phyloP scores from a whole-genome alignment of 2,329 filamentous ascomycete species.

The Fusarium compactum region DNA sequence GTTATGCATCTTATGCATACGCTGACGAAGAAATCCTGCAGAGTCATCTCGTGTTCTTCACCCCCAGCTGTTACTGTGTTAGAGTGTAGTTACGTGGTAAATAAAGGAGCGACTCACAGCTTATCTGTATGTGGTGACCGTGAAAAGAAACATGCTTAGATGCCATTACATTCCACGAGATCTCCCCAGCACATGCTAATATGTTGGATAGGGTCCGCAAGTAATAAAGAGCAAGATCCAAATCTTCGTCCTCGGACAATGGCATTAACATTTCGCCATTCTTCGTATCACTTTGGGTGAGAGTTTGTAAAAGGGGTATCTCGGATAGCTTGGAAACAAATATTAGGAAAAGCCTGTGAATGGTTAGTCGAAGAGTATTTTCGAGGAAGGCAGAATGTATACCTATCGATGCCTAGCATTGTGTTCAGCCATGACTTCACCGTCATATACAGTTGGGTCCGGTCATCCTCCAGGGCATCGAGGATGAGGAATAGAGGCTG shows the following conservation, averaged over 20 bases:
- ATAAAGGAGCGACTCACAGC: slow-evolving; percentile 58
- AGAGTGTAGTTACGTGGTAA: slow-evolving; percentile 19
- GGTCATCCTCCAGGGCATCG: slow-evolving; percentile 79
- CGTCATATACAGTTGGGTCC: slow-evolving; percentile 79
- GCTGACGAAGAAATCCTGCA: slow-evolving; percentile 77
- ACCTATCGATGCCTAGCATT: slow-evolving; percentile 73
- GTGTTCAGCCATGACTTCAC: slow-evolving; percentile 84
- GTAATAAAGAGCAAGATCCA: slow-evolving; percentile 83
- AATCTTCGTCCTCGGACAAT: slow-evolving; percentile 71
- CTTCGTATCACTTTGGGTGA: slow-evolving; percentile 33
- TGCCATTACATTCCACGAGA: slow-evolving; percentile 77
- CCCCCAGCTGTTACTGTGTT: slow-evolving; percentile 57
- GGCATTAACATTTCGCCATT: slow-evolving; percentile 25
- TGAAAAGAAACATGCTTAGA: slow-evolving; percentile 61
- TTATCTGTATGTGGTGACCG: slow-evolving; percentile 52
- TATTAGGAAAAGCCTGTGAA: slow-evolving; percentile 68
- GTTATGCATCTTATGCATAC: slow-evolving; percentile 73
- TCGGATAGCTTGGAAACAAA: slow-evolving; percentile 69
- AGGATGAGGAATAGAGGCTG: slow-evolving; percentile 85
- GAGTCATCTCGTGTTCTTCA: slow-evolving; percentile 66
- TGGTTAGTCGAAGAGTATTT: slow-evolving; percentile 7
- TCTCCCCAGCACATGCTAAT: slow-evolving; percentile 72
- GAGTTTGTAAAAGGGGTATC: slow-evolving; percentile 62
- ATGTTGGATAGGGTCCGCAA: slow-evolving; percentile 80
- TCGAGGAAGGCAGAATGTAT: slow-evolving; percentile 36